Evolutionary conservation across 305 asterid species (phyloP).

Genomic region (Caryopteris hybrid): DNA sequence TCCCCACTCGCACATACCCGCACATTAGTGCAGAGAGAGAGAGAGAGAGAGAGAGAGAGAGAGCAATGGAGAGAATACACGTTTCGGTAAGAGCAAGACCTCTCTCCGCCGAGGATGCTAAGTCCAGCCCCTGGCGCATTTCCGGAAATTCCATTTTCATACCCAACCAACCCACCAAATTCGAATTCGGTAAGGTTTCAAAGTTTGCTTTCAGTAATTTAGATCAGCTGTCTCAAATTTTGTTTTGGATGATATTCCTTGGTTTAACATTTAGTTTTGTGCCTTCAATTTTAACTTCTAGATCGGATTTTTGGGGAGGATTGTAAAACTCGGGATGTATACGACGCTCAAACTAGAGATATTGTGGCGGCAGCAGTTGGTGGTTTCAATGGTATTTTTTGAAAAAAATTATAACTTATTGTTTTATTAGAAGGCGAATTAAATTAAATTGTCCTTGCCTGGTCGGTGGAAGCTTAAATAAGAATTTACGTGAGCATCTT

Average conservation of each 20-base stretch:
- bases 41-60: not conserved
- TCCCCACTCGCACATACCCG: not conserved
- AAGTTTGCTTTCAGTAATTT: not conserved
- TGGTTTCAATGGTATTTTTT: conserved; percentile 71
- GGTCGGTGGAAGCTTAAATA: not conserved
- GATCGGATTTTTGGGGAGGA: conserved; percentile 69
- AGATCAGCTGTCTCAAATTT: not conserved
- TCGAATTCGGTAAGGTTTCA: conserved; percentile 61
- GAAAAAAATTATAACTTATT: not conserved
- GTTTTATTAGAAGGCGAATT: not conserved
- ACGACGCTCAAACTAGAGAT: conserved; percentile 57
- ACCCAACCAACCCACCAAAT: conserved; percentile 61
- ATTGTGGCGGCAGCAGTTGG: conserved; percentile 70
- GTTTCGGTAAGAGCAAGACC: conserved; percentile 85
- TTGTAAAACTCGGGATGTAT: conserved; percentile 60
- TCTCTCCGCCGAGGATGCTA: conserved; percentile 67
- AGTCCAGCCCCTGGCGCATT: conserved; percentile 78
- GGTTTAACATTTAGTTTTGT: not conserved
- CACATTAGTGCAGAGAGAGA: not conserved
- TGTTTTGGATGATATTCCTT: not conserved
- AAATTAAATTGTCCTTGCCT: not conserved
- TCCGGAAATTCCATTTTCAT: conserved; percentile 54
- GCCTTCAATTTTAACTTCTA: conserved; percentile 9
- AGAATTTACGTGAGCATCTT: not conserved
- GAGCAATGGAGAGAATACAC: conserved; percentile 79